phyloP scores from a whole-genome alignment of 805 yeast species.

The Cyberlindnera maritima region DNA sequence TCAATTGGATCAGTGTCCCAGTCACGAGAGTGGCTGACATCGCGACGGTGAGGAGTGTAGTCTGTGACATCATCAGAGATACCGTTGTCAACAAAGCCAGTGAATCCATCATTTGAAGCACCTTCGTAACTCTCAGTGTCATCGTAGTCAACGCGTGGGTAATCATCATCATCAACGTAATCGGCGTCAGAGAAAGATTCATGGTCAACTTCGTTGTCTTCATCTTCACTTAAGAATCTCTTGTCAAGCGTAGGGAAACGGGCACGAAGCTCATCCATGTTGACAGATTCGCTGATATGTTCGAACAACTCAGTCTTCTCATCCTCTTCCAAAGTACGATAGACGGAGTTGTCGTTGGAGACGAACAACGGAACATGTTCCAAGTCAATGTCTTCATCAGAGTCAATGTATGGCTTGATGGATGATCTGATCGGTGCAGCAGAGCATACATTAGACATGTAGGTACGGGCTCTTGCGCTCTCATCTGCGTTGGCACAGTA shows the following conservation, averaged over 20 bases:
- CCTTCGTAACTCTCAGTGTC: neutral
- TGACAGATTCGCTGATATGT: conserved; percentile 13
- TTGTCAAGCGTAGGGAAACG: neutral
- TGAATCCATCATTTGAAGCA: neutral
- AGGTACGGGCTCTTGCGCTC: conserved; percentile 10
- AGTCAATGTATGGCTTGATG: conserved; percentile 15
- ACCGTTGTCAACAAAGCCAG: neutral
- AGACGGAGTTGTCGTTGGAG: conserved; percentile 18
- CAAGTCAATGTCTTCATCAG: neutral
- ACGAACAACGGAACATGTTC: conserved; percentile 12
- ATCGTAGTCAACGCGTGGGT: neutral
- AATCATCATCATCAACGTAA: neutral
- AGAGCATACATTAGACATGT: conserved; percentile 14
- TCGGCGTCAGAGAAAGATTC: neutral
- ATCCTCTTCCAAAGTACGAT: conserved; percentile 19
- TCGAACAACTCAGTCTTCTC: conserved; percentile 19
- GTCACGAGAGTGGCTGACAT: neutral
- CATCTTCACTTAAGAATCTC: neutral
- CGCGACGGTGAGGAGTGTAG: neutral
- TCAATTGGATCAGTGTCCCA: neutral
- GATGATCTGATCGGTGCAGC: conserved; percentile 15
- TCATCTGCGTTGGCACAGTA: conserved; percentile 21
- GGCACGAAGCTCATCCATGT: neutral
- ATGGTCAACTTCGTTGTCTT: neutral
- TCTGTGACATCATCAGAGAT: neutral